These are phyloP conservation scores for Excoecaria cochinchinensis DNA, from an alignment of 345 rosid species.

Conservation along the genomic window DNA sequence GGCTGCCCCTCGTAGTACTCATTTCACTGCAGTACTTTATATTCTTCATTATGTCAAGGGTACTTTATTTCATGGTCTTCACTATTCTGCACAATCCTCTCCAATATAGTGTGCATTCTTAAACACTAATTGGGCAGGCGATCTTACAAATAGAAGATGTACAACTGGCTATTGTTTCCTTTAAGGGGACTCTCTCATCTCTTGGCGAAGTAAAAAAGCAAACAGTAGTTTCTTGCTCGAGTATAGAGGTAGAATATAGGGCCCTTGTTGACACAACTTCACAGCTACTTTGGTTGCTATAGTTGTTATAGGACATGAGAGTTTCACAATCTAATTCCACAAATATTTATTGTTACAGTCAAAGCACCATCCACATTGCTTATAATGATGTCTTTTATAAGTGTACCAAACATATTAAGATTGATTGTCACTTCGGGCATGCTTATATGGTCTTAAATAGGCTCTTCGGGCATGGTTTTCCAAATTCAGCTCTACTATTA, in stretches of 20 bases:
- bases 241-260: background rate
- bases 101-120: too few relatives aligned
- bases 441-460: too few relatives aligned
- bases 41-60: too few relatives aligned
- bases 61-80: too few relatives aligned
- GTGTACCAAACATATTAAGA: too few relatives aligned
- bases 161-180: background rate
- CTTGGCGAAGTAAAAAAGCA: background rate
- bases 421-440: too few relatives aligned
- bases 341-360: background rate
- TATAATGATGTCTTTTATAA: background rate
- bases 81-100: too few relatives aligned
- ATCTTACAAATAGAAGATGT: background rate
- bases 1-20: too few relatives aligned
- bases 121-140: too few relatives aligned
- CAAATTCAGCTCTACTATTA: background rate
- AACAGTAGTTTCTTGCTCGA: background rate
- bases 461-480: too few relatives aligned
- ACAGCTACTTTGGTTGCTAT: background rate
- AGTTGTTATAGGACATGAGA: background rate
- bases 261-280: background rate
- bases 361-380: background rate
- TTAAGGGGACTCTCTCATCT: background rate
- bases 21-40: too few relatives aligned
- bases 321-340: background rate